Evolutionary conservation across 768 basidiomycete genomes (phyloP).

Genomic region (Xerocomus spinulosus): DNA sequence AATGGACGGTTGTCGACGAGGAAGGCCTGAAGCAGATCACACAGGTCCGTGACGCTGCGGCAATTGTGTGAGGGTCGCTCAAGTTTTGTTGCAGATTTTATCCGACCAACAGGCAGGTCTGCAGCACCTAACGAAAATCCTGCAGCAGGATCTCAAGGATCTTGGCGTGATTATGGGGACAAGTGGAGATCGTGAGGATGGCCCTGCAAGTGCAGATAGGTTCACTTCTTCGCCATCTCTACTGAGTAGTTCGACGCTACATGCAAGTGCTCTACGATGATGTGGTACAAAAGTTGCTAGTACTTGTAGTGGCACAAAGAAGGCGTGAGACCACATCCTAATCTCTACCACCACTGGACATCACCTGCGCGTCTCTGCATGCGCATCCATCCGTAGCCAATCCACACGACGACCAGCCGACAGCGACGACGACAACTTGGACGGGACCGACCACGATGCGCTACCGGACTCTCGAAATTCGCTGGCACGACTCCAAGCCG

Average conservation of each 20-base stretch:
- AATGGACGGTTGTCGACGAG: conserved; percentile 85
- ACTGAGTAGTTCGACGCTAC: conserved; percentile 23
- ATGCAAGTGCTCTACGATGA: conserved; percentile 15
- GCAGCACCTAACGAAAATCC: conserved; percentile 71
- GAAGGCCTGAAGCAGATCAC: conserved; percentile 74
- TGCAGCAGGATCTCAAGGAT: conserved; percentile 62
- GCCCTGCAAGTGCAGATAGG: conserved; percentile 14
- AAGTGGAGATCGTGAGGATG: conserved; percentile 35
- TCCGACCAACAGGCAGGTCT: conserved; percentile 76
- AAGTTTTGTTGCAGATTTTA: conserved; percentile 50
- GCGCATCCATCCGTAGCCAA: conserved; percentile 8
- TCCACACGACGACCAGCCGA: neutral
- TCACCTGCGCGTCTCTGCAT: conserved; percentile 2
- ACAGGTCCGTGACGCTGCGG: conserved; percentile 44
- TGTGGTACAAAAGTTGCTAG: conserved; percentile 7
- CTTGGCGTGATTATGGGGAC: conserved; percentile 58
- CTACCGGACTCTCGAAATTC: conserved; percentile 86
- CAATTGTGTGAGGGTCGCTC: neutral
- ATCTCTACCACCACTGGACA: conserved; percentile 13
- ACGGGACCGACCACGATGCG: conserved; percentile 49
- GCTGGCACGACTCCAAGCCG: conserved; percentile 94
- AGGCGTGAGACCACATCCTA: conserved; percentile 19
- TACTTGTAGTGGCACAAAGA: conserved; percentile 9
- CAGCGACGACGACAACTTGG: conserved; percentile 9
- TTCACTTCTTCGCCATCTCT: conserved; percentile 17